phyloP scores from a whole-genome alignment of 208 protist genomes.

The Zelonia costaricensis region DNA sequence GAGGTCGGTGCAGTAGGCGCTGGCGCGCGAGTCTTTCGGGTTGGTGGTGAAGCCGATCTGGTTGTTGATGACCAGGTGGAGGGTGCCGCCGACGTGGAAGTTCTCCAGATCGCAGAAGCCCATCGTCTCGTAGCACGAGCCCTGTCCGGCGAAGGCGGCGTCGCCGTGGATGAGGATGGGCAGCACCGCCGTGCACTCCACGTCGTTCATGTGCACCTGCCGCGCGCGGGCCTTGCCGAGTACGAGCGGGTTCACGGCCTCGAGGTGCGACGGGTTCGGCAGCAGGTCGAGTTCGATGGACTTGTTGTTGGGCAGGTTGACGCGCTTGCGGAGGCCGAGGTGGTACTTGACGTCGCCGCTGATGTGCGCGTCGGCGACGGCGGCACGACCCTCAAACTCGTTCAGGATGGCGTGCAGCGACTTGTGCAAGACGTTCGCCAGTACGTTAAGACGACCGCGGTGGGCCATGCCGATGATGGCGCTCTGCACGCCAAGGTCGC shows the following conservation, averaged over 20 bases:
- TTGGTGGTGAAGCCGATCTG: conserved; percentile 99
- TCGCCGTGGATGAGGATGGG: conserved; percentile 97
- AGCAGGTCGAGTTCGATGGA: conserved; percentile 95
- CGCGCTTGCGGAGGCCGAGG: conserved; percentile 87
- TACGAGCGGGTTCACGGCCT: conserved; percentile 98
- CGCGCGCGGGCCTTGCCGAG: conserved; percentile 96
- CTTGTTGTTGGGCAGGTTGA: conserved; percentile 72
- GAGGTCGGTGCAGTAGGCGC: conserved; percentile 97
- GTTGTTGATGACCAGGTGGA: conserved; percentile 99
- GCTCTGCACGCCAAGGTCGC: conserved; percentile 81
- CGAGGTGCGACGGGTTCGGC: conserved; percentile 98
- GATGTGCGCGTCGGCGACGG: conserved; percentile 34
- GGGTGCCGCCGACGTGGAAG: conserved; percentile 96
- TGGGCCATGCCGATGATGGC: conserved; percentile 98
- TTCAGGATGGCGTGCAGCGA: conserved; percentile 86
- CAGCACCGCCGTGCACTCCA: conserved; percentile 69
- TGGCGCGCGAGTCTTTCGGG: conserved; percentile 89
- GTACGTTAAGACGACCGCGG: conserved; percentile 96
- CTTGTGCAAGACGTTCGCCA: conserved; percentile 97
- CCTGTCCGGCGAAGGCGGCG: conserved; percentile 96
- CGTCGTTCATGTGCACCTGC: conserved; percentile 86
- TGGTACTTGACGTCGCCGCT: conserved; percentile 98
- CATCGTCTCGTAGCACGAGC: conserved; percentile 98
- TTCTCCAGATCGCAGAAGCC: conserved; percentile 93
- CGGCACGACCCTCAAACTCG: conserved; percentile 86